Percentiles rank a stretch among this genome's conserved stretches.
Conservation (phyloP, 495 filamentous ascomycete species). For the Pyrenula massariospora region DNA sequence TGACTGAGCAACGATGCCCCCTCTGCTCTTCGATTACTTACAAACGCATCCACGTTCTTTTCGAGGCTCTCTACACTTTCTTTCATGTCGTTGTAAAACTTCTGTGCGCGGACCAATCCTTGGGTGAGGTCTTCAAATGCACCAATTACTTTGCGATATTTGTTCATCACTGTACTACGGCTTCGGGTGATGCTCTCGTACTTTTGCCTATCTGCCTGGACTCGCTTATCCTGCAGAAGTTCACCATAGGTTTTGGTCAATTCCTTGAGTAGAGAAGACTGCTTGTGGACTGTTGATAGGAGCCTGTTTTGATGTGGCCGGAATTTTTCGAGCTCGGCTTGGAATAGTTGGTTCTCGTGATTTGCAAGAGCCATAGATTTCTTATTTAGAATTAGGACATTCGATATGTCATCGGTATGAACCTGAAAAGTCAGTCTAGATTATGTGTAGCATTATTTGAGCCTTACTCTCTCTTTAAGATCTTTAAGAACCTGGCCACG, state of each 20-base stretch:
- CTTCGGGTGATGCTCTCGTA: slow-evolving; percentile 83
- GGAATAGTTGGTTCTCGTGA: slow-evolving; percentile 82
- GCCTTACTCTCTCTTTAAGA: slow-evolving; percentile 82
- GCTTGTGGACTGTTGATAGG: slow-evolving; percentile 87
- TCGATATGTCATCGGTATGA: slow-evolving; percentile 92
- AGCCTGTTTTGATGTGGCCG: slow-evolving; percentile 84
- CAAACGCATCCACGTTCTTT: slow-evolving; percentile 94
- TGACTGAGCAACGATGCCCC: slow-evolving; percentile 78
- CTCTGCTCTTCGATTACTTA: slow-evolving; percentile 85
- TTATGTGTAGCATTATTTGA: neutral
- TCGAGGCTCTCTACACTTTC: slow-evolving; percentile 90
- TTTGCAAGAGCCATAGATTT: slow-evolving; percentile 66
- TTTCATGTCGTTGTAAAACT: slow-evolving; percentile 91
- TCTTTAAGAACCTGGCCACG: slow-evolving; percentile 87
- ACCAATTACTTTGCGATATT: slow-evolving; percentile 86
- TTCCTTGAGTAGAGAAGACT: slow-evolving; percentile 87
- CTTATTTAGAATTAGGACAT: slow-evolving; percentile 93
- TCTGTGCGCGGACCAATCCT: slow-evolving; percentile 73
- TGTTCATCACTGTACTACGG: slow-evolving; percentile 65
- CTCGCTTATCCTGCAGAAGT: slow-evolving; percentile 86
- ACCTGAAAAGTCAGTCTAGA: slow-evolving; percentile 40
- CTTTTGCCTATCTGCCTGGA: slow-evolving; percentile 85
- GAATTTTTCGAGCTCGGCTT: slow-evolving; percentile 92
- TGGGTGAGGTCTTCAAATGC: slow-evolving; percentile 85
- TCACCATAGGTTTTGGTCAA: slow-evolving; percentile 78